Conservation (phyloP, 1,139 yeast genomes). For the Kodamaea ohmeri region DNA sequence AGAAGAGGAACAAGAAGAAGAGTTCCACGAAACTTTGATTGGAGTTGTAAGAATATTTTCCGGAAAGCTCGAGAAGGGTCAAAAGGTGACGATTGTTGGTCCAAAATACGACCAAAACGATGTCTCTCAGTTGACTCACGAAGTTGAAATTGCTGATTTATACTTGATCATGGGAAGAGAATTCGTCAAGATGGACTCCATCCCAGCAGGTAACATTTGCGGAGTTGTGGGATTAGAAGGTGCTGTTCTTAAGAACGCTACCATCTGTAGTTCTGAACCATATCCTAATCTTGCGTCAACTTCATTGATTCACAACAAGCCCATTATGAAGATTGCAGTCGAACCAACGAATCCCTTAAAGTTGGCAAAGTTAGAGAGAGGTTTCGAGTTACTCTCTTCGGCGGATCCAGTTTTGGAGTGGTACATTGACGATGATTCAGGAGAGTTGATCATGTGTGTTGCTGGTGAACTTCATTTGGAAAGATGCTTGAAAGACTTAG, state of each 20-base stretch:
- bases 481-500: conserved; percentile 82
- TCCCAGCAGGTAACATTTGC: conserved; percentile 93
- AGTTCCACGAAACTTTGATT: conserved; percentile 59
- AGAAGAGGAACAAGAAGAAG: conserved; percentile 46
- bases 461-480: conserved; percentile 97
- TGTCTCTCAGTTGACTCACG: conserved; percentile 43
- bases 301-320: conserved; percentile 61
- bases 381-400: conserved; percentile 72
- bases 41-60: conserved; percentile 90
- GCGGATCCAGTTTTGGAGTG: conserved; percentile 95
- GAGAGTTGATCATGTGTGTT: conserved; percentile 86
- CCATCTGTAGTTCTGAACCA: conserved; percentile 52
- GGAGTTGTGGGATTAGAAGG: conserved; percentile 93
- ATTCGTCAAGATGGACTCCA: conserved; percentile 67
- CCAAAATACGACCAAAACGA: conserved; percentile 80
- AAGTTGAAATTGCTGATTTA: conserved; percentile 58
- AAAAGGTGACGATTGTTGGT: conserved; percentile 69
- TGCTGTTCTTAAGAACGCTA: conserved; percentile 80
- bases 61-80: conserved; percentile 77
- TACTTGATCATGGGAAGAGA: conserved; percentile 93
- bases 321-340: conserved; percentile 89
- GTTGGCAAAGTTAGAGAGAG: conserved; percentile 71
- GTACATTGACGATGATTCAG: conserved; percentile 74
- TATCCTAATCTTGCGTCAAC: conserved; percentile 70
- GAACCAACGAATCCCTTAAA: conserved; percentile 89